These are phyloP conservation scores for Ceratobasidium sp. DNA, from an alignment of 1,284 basidiomycete species.

Conservation along the genomic window DNA sequence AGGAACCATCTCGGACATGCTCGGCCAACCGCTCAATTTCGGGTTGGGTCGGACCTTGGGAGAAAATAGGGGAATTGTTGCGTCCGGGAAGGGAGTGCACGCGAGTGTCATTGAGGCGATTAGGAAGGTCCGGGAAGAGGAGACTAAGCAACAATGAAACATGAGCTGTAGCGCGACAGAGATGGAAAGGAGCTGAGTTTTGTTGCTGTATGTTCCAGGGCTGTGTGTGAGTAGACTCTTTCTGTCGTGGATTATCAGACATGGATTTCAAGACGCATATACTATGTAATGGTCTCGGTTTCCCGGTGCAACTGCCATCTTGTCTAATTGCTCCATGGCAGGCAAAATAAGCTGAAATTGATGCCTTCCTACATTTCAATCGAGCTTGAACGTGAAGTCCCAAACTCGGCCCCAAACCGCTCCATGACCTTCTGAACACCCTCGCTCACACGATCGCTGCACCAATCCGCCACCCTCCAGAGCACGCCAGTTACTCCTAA, in stretches of 20 bases:
- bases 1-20: constrained; percentile 86
- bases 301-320: too few species aligned
- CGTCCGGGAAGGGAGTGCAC: constrained; percentile 74
- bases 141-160: neutral
- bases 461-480: neutral
- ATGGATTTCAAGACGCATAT: too few species aligned
- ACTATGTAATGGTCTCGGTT: too few species aligned
- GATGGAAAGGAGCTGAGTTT: too few species aligned
- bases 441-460: neutral
- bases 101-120: constrained; percentile 80
- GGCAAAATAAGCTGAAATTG: too few species aligned
- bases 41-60: constrained; percentile 88
- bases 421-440: neutral
- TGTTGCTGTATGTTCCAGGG: too few species aligned
- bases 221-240: too few species aligned
- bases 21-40: constrained; percentile 86
- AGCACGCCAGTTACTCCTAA: neutral
- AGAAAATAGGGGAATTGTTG: constrained; percentile 90
- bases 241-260: too few species aligned
- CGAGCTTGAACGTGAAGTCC: too few species aligned
- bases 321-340: too few species aligned
- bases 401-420: neutral
- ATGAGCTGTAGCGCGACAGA: too few species aligned
- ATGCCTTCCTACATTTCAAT: neutral
- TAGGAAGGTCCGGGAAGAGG: constrained; percentile 70